These are phyloP conservation scores for Talaromyces sp. DNA, from an alignment of 2,329 filamentous ascomycete species.

Conservation along the genomic window DNA sequence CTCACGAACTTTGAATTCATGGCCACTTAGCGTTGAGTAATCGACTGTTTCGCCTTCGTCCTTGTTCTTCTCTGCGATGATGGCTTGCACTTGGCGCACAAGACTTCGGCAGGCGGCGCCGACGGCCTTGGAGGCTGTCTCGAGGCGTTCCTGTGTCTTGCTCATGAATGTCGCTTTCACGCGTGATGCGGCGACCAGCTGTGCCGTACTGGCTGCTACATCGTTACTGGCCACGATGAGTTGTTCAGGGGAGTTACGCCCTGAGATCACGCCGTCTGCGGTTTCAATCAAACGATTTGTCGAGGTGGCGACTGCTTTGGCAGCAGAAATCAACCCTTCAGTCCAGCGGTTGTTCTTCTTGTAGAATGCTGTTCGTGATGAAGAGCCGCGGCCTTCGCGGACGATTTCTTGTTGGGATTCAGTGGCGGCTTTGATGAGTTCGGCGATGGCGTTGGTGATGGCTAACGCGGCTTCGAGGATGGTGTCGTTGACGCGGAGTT, in stretches of 20 bases:
- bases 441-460: constrained; percentile 88
- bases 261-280: constrained; percentile 88
- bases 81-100: constrained; percentile 87
- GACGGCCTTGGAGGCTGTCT: constrained; percentile 88
- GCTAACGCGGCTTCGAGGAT: constrained; percentile 91
- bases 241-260: constrained; percentile 90
- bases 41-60: constrained; percentile 78
- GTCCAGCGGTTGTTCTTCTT: constrained; percentile 99
- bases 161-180: constrained; percentile 99
- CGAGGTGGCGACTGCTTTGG: constrained; percentile 88
- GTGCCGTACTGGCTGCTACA: constrained; percentile 90
- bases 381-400: constrained; percentile 80
- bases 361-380: constrained; percentile 91
- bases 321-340: constrained; percentile 92
- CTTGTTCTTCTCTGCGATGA: constrained; percentile 81
- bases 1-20: constrained; percentile 97
- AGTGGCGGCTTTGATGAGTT: constrained; percentile 91
- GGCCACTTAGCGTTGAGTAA: constrained; percentile 79
- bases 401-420: constrained; percentile 95
- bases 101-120: constrained; percentile 81
- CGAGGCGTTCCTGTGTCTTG: constrained; percentile 88
- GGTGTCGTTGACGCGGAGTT: constrained; percentile 90
- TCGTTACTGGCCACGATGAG: constrained; percentile 97
- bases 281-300: constrained; percentile 98
- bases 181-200: constrained; percentile 89